A percentile compares a stretch with the other conserved stretches of the same genome.
phyloP scores from a whole-genome alignment of 345 rosid genomes.

The Sonneratia caseolaris region DNA sequence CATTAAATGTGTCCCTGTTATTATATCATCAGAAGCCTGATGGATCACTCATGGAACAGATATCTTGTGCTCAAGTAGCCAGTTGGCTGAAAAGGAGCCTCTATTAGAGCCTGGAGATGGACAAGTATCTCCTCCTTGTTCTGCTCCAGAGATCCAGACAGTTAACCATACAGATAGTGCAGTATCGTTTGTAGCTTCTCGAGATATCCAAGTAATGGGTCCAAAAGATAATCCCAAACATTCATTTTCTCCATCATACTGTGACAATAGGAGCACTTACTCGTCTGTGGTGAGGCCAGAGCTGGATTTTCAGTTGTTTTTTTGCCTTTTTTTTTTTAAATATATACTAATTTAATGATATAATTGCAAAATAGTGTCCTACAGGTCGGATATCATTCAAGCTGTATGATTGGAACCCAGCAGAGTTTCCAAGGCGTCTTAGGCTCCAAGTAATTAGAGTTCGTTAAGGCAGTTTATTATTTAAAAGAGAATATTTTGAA shows the following conservation, averaged over 20 bases:
- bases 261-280: constrained; percentile 58
- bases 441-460: constrained; percentile 90
- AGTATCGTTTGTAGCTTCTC: constrained; percentile 40
- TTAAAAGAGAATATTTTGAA: constrained; percentile 14
- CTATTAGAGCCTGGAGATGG: constrained; percentile 50
- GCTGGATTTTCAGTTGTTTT: constrained; percentile 11
- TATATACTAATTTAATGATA: constrained; percentile 1
- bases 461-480: constrained; percentile 59
- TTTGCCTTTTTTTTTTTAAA: not conserved
- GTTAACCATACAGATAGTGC: constrained; percentile 40
- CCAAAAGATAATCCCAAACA: constrained; percentile 46
- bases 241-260: constrained; percentile 48
- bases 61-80: constrained; percentile 35
- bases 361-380: constrained; percentile 57
- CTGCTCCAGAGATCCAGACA: constrained; percentile 42
- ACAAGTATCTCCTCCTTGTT: constrained; percentile 27
- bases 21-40: not conserved
- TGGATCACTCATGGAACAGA: constrained; percentile 19
- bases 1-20: not conserved
- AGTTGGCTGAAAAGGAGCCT: constrained; percentile 47
- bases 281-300: constrained; percentile 59
- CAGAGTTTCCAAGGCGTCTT: constrained; percentile 97
- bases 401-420: constrained; percentile 99
- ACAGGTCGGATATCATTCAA: constrained; percentile 93
- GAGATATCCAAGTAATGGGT: constrained; percentile 38